These are phyloP conservation scores for Chlorella sp. DNA, from an alignment of 139 green algal species.

Conservation along the genomic window DNA sequence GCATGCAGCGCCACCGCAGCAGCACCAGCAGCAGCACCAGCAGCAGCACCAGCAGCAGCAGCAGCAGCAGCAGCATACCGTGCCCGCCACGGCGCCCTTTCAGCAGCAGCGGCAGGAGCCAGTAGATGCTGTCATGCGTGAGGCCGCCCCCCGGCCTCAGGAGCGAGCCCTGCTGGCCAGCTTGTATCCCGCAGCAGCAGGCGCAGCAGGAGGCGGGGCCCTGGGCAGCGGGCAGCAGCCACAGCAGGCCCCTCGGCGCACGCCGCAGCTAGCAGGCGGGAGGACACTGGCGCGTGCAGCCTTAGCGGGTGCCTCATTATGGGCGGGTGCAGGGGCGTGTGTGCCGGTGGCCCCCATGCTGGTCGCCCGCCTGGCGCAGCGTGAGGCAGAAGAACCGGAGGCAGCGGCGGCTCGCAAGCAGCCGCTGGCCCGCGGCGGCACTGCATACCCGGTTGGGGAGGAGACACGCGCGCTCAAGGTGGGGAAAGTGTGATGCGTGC, in stretches of 20 bases:
- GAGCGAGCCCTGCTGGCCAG: conserved; percentile 9
- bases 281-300: background rate
- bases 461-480: conserved; percentile 18
- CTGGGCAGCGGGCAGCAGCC: background rate
- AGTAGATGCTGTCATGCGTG: background rate
- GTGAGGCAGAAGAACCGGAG: background rate
- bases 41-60: background rate
- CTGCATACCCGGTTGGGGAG: background rate
- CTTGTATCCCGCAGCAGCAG: conserved; percentile 9
- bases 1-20: no score
- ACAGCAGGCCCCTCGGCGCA: conserved; percentile 1
- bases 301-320: conserved; percentile 5
- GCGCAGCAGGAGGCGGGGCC: background rate
- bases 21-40: background rate
- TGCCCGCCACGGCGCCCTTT: no score
- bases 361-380: conserved; percentile 18
- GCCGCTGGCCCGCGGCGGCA: conserved; percentile 26
- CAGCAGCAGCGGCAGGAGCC: background rate
- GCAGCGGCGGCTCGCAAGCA: background rate
- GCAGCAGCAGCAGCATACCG: background rate
- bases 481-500: no score
- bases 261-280: conserved; percentile 7
- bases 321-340: background rate
- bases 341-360: background rate
- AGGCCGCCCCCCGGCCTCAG: background rate